Evolutionary conservation across 2,329 filamentous ascomycete species (phyloP).

Genomic region (Fusarium chaquense): DNA sequence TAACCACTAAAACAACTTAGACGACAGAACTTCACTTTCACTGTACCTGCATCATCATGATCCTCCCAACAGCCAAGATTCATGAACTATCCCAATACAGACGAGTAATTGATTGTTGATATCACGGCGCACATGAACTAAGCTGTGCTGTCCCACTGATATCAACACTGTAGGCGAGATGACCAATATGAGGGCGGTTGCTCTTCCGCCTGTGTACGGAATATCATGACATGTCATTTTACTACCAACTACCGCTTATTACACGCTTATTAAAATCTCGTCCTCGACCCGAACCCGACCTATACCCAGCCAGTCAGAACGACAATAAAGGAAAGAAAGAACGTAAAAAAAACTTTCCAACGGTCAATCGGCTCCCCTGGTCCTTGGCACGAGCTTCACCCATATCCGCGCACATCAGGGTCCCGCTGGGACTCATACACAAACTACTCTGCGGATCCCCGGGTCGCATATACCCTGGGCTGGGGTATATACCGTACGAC

Average conservation of each 20-base stretch:
- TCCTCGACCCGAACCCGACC: not conserved
- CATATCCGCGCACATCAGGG: not conserved
- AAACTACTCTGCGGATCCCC: slow-evolving; percentile 1
- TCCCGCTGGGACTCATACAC: slow-evolving; percentile 1
- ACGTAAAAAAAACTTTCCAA: slow-evolving; percentile 5
- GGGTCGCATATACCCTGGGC: slow-evolving; percentile 2
- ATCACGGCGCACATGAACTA: not conserved
- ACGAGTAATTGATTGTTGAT: not conserved
- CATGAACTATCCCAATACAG: slow-evolving; percentile 16
- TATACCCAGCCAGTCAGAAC: slow-evolving; percentile 10
- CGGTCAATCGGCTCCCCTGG: slow-evolving; percentile 1
- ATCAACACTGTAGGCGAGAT: slow-evolving; percentile 16
- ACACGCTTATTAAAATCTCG: not conserved
- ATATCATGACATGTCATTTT: not conserved
- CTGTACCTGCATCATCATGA: slow-evolving; percentile 32
- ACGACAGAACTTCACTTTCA: not conserved
- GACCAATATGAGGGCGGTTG: slow-evolving; percentile 3
- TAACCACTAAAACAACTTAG: not conserved
- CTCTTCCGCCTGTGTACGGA: slow-evolving; percentile 19
- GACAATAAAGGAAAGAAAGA: not conserved
- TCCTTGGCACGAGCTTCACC: slow-evolving; percentile 13
- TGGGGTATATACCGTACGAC: slow-evolving; percentile 36
- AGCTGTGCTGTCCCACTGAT: not conserved
- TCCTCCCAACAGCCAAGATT: slow-evolving; percentile 10
- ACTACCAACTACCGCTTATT: not conserved